Conservation (phyloP, 805 yeast species). For the Candida ponderosae region DNA sequence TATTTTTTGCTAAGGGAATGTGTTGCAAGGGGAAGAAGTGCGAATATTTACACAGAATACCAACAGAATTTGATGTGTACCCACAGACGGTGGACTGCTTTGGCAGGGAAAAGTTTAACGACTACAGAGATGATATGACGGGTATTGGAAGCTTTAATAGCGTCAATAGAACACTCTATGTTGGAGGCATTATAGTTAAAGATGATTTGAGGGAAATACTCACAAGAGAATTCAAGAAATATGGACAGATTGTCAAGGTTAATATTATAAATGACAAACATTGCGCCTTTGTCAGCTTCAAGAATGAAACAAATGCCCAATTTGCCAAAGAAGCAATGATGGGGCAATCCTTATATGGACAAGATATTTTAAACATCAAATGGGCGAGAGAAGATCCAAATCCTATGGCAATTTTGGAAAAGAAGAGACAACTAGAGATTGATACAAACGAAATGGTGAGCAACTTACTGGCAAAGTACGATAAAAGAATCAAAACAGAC, state of each 20-base stretch:
- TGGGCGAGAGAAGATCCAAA: constrained; percentile 93
- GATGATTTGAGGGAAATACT: constrained; percentile 29
- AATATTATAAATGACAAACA: constrained; percentile 52
- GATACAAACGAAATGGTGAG: constrained; percentile 34
- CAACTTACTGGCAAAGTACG: constrained; percentile 28
- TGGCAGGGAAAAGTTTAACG: constrained; percentile 80
- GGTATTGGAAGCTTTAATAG: constrained; percentile 80
- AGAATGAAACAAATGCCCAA: constrained; percentile 69
- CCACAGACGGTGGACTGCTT: constrained; percentile 77
- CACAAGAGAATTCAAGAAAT: constrained; percentile 52
- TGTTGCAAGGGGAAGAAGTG: constrained; percentile 77
- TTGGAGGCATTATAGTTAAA: constrained; percentile 48
- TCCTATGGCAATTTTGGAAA: constrained; percentile 43
- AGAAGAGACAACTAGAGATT: constrained; percentile 28
- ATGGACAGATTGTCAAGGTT: constrained; percentile 69
- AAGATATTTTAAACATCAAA: constrained; percentile 60
- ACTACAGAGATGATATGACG: constrained; percentile 86
- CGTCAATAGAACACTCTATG: constrained; percentile 67
- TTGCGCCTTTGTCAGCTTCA: constrained; percentile 74
- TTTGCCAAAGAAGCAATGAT: constrained; percentile 95
- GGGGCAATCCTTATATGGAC: constrained; percentile 62
- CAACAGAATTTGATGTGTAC: constrained; percentile 48
- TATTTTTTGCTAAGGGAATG: constrained; percentile 84
- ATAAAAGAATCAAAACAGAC: constrained; percentile 13
- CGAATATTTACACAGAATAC: constrained; percentile 70